Percentiles rank a stretch among this genome's conserved stretches.
Conservation (phyloP, 192 early-diverging fungal species). For the Backusella westeae region DNA sequence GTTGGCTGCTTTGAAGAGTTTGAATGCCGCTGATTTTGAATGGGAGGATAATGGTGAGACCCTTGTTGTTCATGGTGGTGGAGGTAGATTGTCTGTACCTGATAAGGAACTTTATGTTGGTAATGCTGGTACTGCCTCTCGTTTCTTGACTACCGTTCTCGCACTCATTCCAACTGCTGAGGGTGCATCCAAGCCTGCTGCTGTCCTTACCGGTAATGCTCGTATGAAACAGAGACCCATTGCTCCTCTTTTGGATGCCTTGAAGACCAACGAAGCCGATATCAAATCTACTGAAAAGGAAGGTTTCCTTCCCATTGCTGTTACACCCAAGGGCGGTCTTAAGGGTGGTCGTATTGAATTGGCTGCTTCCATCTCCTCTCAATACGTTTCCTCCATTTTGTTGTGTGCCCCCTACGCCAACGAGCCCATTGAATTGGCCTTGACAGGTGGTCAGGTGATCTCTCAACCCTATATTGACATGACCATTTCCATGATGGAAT, state of each 20-base stretch:
- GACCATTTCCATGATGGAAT: conserved; percentile 98
- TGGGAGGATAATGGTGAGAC: conserved; percentile 95
- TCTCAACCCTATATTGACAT: conserved; percentile 99
- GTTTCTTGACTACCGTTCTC: conserved; percentile 89
- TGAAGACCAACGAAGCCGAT: conserved; percentile 75
- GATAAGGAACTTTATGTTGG: conserved; percentile 85
- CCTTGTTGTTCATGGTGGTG: conserved; percentile 80
- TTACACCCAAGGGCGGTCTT: conserved; percentile 73
- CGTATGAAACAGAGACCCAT: conserved; percentile 98
- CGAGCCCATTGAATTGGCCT: conserved; percentile 72
- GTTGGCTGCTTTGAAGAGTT: conserved; percentile 86
- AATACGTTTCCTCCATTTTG: conserved; percentile 97
- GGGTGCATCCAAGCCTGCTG: conserved; percentile 29
- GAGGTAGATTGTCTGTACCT: conserved; percentile 74
- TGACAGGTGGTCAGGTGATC: conserved; percentile 92
- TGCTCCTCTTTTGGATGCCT: conserved; percentile 82
- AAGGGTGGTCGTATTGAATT: conserved; percentile 86
- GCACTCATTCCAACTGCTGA: conserved; percentile 61
- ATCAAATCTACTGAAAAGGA: conserved; percentile 76
- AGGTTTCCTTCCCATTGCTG: conserved; percentile 85
- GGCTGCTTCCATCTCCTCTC: conserved; percentile 91
- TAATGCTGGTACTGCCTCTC: conserved; percentile 96
- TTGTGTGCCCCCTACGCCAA: conserved; percentile 93
- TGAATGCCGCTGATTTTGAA: conserved; percentile 80
- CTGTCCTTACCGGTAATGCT: conserved; percentile 89